Percentiles rank a stretch among this genome's conserved stretches.
phyloP scores from a whole-genome alignment of 2,329 filamentous ascomycete species.

The Lecanoromycetidae sp. region DNA sequence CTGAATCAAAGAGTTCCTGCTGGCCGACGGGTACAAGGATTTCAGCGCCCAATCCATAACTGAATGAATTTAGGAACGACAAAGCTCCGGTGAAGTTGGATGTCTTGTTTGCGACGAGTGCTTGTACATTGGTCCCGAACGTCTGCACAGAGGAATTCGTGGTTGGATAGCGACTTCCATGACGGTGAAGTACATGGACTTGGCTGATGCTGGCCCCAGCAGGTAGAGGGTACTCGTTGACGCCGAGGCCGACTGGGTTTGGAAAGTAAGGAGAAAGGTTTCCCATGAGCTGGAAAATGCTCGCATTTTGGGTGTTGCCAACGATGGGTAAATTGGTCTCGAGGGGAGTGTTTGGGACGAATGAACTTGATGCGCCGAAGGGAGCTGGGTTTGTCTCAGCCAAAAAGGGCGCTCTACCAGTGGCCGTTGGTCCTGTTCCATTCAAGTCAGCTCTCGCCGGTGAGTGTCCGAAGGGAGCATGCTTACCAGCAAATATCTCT shows the following conservation, averaged over 20 bases:
- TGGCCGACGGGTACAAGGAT: conserved; percentile 62
- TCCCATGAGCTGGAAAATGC: conserved; percentile 61
- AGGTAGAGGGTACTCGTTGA: conserved; percentile 58
- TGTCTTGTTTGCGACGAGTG: conserved; percentile 33
- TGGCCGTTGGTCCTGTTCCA: conserved; percentile 51
- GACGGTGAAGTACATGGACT: conserved; percentile 60
- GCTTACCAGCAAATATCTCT: conserved; percentile 35
- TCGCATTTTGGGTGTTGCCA: conserved; percentile 45
- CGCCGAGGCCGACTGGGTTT: conserved; percentile 58
- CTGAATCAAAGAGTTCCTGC: conserved; percentile 59
- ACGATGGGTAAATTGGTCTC: conserved; percentile 58
- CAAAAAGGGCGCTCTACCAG: conserved; percentile 56
- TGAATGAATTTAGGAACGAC: conserved; percentile 57
- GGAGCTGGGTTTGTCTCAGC: conserved; percentile 58
- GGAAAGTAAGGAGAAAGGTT: conserved; percentile 59
- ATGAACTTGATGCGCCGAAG: conserved; percentile 46
- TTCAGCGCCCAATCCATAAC: conserved; percentile 55
- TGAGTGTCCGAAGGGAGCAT: too few relatives aligned
- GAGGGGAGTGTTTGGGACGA: conserved; percentile 56
- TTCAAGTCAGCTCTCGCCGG: not conserved
- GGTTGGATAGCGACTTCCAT: conserved; percentile 63
- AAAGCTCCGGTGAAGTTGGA: conserved; percentile 43
- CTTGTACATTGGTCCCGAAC: conserved; percentile 45
- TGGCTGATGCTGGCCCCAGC: conserved; percentile 55
- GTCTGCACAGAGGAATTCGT: conserved; percentile 41